Conservation (phyloP, 768 basidiomycete genomes). For the Psilocybe subaeruginosa region DNA sequence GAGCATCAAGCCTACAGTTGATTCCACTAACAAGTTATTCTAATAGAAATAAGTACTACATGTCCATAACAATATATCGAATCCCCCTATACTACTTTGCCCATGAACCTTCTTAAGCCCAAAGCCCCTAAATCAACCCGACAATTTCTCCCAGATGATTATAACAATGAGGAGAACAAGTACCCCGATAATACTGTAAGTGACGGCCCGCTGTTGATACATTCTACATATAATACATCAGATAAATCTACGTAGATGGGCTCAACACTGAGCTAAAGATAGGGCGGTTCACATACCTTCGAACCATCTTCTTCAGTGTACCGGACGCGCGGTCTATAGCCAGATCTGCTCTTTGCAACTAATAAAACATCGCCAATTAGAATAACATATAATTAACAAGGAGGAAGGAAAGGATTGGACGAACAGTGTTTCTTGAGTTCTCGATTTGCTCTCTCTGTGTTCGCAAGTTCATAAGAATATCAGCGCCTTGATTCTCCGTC, state of each 20-base stretch:
- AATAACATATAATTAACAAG: not conserved
- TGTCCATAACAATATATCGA: not conserved
- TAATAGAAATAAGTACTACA: slow-evolving; percentile 4
- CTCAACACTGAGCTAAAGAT: slow-evolving; percentile 10
- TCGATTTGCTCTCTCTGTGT: slow-evolving; percentile 93
- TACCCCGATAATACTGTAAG: slow-evolving; percentile 82
- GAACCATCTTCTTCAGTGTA: slow-evolving; percentile 94
- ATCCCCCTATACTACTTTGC: not conserved
- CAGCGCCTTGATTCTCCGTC: slow-evolving; percentile 94
- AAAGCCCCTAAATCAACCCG: slow-evolving; percentile 27
- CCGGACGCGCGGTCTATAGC: slow-evolving; percentile 91
- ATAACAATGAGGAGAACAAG: slow-evolving; percentile 83
- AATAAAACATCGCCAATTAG: not conserved
- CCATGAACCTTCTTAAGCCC: not conserved
- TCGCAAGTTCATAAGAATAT: slow-evolving; percentile 84
- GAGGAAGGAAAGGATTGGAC: slow-evolving; percentile 22
- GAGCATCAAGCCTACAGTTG: not conserved
- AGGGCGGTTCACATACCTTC: slow-evolving; percentile 62
- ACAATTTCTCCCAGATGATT: slow-evolving; percentile 80
- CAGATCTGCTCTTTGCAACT: slow-evolving; percentile 87
- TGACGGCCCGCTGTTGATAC: slow-evolving; percentile 94
- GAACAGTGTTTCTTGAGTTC: slow-evolving; percentile 86
- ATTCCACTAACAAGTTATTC: not conserved
- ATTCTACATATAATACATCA: slow-evolving; percentile 62
- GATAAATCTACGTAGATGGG: slow-evolving; percentile 35